A percentile compares a stretch with the other conserved stretches of the same genome.
Evolutionary conservation across 805 yeast species (phyloP).

Genomic region (Teunomyces barrocoloradensis): DNA sequence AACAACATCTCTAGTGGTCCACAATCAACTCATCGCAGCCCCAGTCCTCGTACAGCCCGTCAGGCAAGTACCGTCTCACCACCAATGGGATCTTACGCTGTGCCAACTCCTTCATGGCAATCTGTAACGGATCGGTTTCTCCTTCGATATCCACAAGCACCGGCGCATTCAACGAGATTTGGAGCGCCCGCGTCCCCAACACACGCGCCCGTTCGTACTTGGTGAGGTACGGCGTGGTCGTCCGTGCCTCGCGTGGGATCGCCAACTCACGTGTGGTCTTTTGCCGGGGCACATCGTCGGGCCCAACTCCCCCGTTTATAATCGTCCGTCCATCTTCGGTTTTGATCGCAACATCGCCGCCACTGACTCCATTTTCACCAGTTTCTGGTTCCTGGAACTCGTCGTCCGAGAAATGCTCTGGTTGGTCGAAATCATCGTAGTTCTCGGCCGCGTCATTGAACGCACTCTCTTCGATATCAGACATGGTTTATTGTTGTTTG

Average conservation of each 20-base stretch:
- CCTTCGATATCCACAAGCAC: constrained; percentile 97
- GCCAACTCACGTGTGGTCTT: constrained; percentile 79
- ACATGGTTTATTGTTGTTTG: constrained; percentile 25
- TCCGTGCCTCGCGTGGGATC: constrained; percentile 81
- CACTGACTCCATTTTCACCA: constrained; percentile 9
- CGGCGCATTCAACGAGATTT: constrained; percentile 97
- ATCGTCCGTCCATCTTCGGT: constrained; percentile 73
- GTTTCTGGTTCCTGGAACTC: constrained; percentile 47
- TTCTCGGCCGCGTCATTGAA: constrained; percentile 71
- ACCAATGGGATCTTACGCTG: constrained; percentile 95
- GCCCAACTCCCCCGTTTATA: constrained; percentile 67
- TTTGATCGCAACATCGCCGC: constrained; percentile 43
- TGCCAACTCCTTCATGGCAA: constrained; percentile 94
- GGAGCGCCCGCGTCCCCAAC: constrained; percentile 95
- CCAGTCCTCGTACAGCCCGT: constrained; percentile 97
- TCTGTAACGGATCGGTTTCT: constrained; percentile 97
- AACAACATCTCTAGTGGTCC: constrained; percentile 48
- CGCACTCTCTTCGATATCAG: constrained; percentile 44
- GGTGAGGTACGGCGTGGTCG: constrained; percentile 98
- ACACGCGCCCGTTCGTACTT: constrained; percentile 98
- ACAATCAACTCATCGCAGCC: constrained; percentile 96
- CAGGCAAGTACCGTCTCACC: constrained; percentile 93
- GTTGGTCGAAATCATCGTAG: constrained; percentile 78
- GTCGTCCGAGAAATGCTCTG: constrained; percentile 74
- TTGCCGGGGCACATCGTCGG: constrained; percentile 44